Percentiles rank a stretch among this genome's conserved stretches.
Conservation (phyloP, 1,284 basidiomycete species). For the Mycosarcoma maydis region DNA sequence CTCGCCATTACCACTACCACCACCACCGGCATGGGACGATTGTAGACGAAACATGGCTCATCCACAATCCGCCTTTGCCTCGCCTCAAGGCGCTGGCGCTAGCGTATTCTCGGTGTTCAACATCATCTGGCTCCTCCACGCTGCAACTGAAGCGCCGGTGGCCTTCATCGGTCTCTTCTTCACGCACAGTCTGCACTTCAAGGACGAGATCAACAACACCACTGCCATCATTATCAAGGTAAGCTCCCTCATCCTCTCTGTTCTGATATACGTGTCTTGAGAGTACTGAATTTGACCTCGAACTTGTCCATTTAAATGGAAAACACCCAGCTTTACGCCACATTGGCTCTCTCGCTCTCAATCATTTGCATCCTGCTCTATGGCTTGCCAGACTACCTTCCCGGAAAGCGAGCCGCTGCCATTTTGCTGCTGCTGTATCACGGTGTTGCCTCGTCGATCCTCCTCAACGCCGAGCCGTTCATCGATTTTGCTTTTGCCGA, state of each 20-base stretch:
- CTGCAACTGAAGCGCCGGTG: constrained; percentile 78
- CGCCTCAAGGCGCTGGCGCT: constrained; percentile 4
- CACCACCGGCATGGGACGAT: neutral
- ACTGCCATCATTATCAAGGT: constrained; percentile 79
- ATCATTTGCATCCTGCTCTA: constrained; percentile 42
- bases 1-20: neutral
- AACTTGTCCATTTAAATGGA: neutral
- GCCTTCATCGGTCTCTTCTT: constrained; percentile 78
- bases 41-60: constrained; percentile 24
- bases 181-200: constrained; percentile 74
- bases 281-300: no score
- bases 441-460: constrained; percentile 76
- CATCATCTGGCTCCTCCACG: constrained; percentile 76
- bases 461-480: constrained; percentile 80
- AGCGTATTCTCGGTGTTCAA: constrained; percentile 29
- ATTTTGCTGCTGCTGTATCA: constrained; percentile 81
- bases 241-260: constrained; percentile 13
- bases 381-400: constrained; percentile 75
- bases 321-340: constrained; percentile 26
- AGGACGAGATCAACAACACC: constrained; percentile 80
- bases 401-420: constrained; percentile 82
- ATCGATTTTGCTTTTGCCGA: constrained; percentile 78
- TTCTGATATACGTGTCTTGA: neutral
- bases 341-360: constrained; percentile 26
- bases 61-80: constrained; percentile 39